These are phyloP conservation scores for Acanthamoeba polyphaga DNA, from an alignment of 208 protist genomes.

Conservation along the genomic window DNA sequence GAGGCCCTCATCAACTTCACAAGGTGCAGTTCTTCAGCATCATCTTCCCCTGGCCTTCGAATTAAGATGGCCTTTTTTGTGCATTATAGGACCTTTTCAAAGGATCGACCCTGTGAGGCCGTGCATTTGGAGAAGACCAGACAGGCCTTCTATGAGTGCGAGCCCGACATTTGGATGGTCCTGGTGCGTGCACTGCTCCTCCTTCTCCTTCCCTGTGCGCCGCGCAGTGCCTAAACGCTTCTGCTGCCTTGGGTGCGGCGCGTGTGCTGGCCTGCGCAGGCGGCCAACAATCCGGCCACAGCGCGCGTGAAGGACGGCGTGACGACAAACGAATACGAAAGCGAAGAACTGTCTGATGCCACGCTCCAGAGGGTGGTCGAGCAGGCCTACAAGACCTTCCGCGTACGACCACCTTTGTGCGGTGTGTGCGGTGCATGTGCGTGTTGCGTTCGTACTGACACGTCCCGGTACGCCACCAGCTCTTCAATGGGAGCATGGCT, in stretches of 20 bases:
- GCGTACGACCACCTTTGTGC: neutral
- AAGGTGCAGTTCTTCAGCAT: constrained; percentile 55
- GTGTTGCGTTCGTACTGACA: neutral
- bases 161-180: constrained; percentile 85
- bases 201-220: neutral
- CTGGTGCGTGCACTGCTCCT: constrained; percentile 54
- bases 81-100: constrained; percentile 82
- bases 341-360: constrained; percentile 46
- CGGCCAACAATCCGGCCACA: constrained; percentile 54
- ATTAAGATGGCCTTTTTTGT: neutral
- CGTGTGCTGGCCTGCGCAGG: neutral
- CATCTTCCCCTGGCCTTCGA: neutral
- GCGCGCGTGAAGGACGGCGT: constrained; percentile 5
- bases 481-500: constrained; percentile 68
- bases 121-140: constrained; percentile 83
- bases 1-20: constrained; percentile 86
- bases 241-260: neutral
- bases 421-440: neutral
- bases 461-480: neutral
- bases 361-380: constrained; percentile 30
- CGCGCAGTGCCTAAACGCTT: neutral
- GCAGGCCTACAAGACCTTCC: constrained; percentile 65
- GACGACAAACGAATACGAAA: constrained; percentile 10
- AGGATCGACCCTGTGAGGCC: constrained; percentile 79
- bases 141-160: constrained; percentile 75